These are phyloP conservation scores for Byssothecium circinans DNA, from an alignment of 2,329 filamentous ascomycete species.

Conservation along the genomic window DNA sequence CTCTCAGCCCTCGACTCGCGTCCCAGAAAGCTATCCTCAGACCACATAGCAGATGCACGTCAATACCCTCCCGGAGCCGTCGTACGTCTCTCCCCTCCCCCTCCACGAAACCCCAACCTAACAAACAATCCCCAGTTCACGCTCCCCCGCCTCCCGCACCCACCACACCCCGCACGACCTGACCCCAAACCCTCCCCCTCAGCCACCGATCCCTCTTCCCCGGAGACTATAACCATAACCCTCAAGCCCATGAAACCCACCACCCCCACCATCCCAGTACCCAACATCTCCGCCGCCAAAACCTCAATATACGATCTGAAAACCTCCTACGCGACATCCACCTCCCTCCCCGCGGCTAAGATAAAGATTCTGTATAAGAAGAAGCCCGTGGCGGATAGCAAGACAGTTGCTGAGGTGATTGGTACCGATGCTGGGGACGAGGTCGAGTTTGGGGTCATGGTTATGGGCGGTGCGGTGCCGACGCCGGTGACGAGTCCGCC, in stretches of 20 bases:
- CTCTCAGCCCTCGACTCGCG: constrained; percentile 77
- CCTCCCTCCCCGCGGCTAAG: constrained; percentile 65
- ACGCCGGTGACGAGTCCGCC: constrained; percentile 51
- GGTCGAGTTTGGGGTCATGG: constrained; percentile 84
- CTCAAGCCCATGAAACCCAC: constrained; percentile 70
- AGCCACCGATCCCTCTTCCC: constrained; percentile 16
- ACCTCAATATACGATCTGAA: constrained; percentile 83
- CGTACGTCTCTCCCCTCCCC: constrained; percentile 55
- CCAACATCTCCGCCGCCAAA: constrained; percentile 60
- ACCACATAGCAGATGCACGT: constrained; percentile 86
- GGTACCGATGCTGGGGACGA: constrained; percentile 55
- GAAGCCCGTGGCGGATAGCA: constrained; percentile 78
- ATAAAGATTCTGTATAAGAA: constrained; percentile 85
- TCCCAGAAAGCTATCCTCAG: constrained; percentile 78
- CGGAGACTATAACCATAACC: constrained; percentile 54
- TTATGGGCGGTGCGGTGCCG: constrained; percentile 64
- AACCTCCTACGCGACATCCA: constrained; percentile 63
- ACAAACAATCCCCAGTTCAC: constrained; percentile 60
- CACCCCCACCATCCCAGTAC: constrained; percentile 67
- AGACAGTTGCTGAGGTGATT: constrained; percentile 74
- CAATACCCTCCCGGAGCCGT: constrained; percentile 74
- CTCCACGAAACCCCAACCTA: constrained; percentile 20
- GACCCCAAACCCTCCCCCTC: constrained; percentile 51
- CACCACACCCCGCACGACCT: constrained; percentile 53
- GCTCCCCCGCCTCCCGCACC: constrained; percentile 66